phyloP scores from a whole-genome alignment of 1,284 basidiomycete species.

The Amylostereum areolatum region DNA sequence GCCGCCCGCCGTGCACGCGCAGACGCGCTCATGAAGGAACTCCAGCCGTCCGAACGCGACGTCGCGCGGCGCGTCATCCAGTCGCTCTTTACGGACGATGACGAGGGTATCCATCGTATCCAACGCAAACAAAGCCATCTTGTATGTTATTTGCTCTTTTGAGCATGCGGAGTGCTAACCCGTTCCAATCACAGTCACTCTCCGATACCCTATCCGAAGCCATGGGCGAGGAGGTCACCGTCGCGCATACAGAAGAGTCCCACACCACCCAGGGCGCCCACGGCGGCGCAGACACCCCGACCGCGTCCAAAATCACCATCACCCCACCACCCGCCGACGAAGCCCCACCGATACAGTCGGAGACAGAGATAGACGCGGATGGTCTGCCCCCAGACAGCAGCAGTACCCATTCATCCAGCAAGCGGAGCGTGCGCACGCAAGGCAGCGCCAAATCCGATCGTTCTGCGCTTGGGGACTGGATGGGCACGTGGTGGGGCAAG shows the following conservation, averaged over 20 bases:
- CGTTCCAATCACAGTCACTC: slow-evolving; percentile 48
- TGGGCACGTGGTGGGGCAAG: slow-evolving; percentile 59
- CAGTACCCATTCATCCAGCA: slow-evolving; percentile 8
- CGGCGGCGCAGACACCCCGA: slow-evolving; percentile 7
- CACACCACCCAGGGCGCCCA: too few species aligned
- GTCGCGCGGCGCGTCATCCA: slow-evolving; percentile 60
- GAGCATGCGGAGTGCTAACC: slow-evolving; percentile 6
- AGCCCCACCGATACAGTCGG: not conserved
- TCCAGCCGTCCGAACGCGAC: slow-evolving; percentile 57
- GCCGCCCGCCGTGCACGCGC: slow-evolving; percentile 40
- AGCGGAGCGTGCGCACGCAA: slow-evolving; percentile 7
- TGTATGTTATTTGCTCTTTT: slow-evolving; percentile 30
- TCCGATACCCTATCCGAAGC: slow-evolving; percentile 67
- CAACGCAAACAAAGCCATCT: slow-evolving; percentile 49
- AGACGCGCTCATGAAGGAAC: slow-evolving; percentile 45
- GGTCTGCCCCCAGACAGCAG: slow-evolving; percentile 2
- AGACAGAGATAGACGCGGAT: not conserved
- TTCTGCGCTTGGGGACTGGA: slow-evolving; percentile 46
- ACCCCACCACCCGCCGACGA: slow-evolving; percentile 5
- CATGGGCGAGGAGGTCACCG: slow-evolving; percentile 52
- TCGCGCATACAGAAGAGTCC: slow-evolving; percentile 4
- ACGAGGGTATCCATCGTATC: slow-evolving; percentile 45
- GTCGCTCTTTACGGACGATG: slow-evolving; percentile 59
- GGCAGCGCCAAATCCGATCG: slow-evolving; percentile 18
- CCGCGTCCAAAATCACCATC: slow-evolving; percentile 8